Evolutionary conservation across 139 green algal species (phyloP).

Genomic region (Trebouxia sp.): DNA sequence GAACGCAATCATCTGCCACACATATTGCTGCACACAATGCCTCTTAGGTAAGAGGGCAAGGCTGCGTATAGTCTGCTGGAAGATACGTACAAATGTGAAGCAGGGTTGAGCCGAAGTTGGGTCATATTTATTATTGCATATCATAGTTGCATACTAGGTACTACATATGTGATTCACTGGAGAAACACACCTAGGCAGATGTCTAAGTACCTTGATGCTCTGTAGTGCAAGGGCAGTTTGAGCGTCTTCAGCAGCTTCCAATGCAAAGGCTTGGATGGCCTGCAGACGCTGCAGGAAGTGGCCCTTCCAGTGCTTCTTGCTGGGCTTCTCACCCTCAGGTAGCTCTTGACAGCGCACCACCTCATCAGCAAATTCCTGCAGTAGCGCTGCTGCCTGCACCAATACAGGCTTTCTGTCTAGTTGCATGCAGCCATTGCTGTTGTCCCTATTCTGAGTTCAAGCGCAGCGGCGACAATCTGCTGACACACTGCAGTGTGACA

Average conservation of each 20-base stretch:
- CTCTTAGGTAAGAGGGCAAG: too few species aligned
- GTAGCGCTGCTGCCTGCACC: constrained; percentile 23
- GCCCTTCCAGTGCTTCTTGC: constrained; percentile 44
- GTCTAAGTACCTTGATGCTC: constrained; percentile 13
- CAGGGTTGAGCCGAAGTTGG: too few species aligned
- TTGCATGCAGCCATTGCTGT: too few species aligned
- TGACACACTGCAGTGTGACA: background rate
- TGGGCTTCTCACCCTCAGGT: constrained; percentile 28
- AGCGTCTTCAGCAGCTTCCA: background rate
- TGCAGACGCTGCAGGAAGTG: constrained; percentile 36
- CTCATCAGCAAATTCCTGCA: constrained; percentile 16
- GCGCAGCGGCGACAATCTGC: background rate
- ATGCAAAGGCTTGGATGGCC: constrained; percentile 36
- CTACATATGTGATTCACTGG: too few species aligned
- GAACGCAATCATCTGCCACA: too few species aligned
- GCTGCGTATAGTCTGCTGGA: too few species aligned
- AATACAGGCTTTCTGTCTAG: too few species aligned
- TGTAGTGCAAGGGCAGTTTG: background rate
- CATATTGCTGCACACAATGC: too few species aligned
- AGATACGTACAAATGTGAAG: too few species aligned
- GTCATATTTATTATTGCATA: too few species aligned
- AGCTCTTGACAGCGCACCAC: background rate
- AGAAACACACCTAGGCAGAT: background rate
- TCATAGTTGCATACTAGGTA: too few species aligned
- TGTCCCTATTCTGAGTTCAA: too few species aligned